A percentile compares a stretch with the other conserved stretches of the same genome.
These are phyloP conservation scores for Colletotrichum sp. DNA, from an alignment of 2,329 filamentous ascomycete species.

Conservation along the genomic window DNA sequence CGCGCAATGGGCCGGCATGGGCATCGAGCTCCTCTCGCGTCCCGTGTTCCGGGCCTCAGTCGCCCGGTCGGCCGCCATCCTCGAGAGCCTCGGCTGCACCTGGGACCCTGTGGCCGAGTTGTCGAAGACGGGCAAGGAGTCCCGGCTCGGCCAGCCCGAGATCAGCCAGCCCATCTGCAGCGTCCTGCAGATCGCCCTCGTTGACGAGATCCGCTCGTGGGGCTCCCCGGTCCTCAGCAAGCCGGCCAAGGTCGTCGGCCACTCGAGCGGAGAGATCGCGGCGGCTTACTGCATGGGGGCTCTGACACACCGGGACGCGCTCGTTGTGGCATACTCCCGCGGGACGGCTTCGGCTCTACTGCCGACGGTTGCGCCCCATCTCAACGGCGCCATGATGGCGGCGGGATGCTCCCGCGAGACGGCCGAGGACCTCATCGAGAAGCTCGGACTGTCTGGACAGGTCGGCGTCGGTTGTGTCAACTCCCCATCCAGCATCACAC, in stretches of 20 bases:
- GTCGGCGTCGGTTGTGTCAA: constrained; percentile 26
- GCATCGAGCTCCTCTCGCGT: constrained; percentile 2
- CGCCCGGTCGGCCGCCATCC: constrained; percentile 24
- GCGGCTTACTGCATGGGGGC: constrained; percentile 34
- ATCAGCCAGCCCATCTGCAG: constrained; percentile 38
- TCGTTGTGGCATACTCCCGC: background rate
- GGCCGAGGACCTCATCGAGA: background rate
- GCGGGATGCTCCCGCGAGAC: background rate
- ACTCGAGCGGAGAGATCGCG: constrained; percentile 44
- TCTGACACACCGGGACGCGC: background rate
- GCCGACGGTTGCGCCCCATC: background rate
- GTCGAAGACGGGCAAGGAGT: background rate
- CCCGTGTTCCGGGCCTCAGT: constrained; percentile 17
- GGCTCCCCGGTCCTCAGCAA: constrained; percentile 30
- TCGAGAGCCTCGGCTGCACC: background rate
- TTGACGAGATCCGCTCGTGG: constrained; percentile 35
- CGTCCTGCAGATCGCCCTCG: constrained; percentile 41
- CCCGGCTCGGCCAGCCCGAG: constrained; percentile 1
- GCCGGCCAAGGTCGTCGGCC: constrained; percentile 35
- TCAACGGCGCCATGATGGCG: constrained; percentile 8
- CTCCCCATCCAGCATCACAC: constrained; percentile 26
- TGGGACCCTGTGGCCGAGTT: background rate
- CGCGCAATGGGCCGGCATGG: constrained; percentile 24
- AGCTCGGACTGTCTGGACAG: background rate
- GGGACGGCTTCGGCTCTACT: background rate